Evolutionary conservation across 352 stramenopile species (phyloP).

Genomic region (Saprolegnia parasitica): DNA sequence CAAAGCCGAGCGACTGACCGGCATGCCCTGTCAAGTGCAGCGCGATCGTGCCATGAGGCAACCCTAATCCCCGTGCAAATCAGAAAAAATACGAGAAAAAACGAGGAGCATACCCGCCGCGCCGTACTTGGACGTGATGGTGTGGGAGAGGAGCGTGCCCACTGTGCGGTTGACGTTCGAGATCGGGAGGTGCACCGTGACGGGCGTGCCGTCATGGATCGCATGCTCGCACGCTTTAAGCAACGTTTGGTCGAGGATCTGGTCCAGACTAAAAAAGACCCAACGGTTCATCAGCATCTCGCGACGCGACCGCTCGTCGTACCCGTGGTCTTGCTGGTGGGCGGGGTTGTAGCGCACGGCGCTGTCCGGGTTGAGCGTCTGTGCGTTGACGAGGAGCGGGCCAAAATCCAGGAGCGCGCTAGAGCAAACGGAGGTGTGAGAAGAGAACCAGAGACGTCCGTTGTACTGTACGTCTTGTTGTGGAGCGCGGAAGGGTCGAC

Average conservation of each 20-base stretch:
- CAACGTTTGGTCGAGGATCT: slow-evolving; percentile 88
- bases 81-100: neutral
- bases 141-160: slow-evolving; percentile 92
- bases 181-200: slow-evolving; percentile 59
- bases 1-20: slow-evolving; percentile 92
- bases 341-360: slow-evolving; percentile 75
- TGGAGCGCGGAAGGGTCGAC: slow-evolving; percentile 74
- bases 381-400: slow-evolving; percentile 90
- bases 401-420: slow-evolving; percentile 85
- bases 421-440: no score
- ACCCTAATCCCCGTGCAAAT: slow-evolving; percentile 30
- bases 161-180: slow-evolving; percentile 93
- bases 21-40: slow-evolving; percentile 92
- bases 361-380: slow-evolving; percentile 87
- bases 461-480: slow-evolving; percentile 55
- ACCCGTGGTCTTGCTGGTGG: slow-evolving; percentile 85
- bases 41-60: slow-evolving; percentile 91
- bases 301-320: neutral
- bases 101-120: slow-evolving; percentile 42
- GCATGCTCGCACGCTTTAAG: slow-evolving; percentile 83
- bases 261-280: slow-evolving; percentile 46
- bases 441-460: no score
- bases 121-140: slow-evolving; percentile 91
- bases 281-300: neutral
- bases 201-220: slow-evolving; percentile 74